Evolutionary conservation across 140 eudicot genomes (phyloP).

Genomic region (Erigeron philadelphicus): DNA sequence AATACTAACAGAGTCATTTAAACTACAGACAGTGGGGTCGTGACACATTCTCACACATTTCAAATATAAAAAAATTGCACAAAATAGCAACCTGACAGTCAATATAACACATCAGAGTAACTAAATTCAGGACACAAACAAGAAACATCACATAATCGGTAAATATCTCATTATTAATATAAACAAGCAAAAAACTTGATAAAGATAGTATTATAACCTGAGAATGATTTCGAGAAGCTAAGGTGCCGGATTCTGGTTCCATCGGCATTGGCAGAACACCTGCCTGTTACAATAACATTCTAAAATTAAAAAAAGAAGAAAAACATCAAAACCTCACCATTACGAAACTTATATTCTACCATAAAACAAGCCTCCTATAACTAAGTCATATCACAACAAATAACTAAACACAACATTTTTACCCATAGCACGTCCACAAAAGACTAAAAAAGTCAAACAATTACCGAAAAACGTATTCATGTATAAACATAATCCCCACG

Average conservation of each 20-base stretch:
- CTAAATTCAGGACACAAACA: neutral
- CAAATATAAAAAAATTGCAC: too few relatives aligned
- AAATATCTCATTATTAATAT: neutral
- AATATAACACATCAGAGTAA: neutral
- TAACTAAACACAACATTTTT: too few relatives aligned
- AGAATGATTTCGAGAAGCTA: slow-evolving; percentile 27
- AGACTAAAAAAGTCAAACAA: too few relatives aligned
- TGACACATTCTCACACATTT: neutral
- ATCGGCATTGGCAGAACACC: slow-evolving; percentile 29
- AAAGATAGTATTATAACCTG: slow-evolving; percentile 27
- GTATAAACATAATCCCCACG: too few relatives aligned
- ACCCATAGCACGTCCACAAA: too few relatives aligned
- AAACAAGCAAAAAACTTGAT: neutral
- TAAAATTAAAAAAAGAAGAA: neutral
- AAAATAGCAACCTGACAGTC: neutral
- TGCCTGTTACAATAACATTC: slow-evolving; percentile 19
- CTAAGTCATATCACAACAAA: too few relatives aligned
- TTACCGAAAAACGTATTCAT: too few relatives aligned
- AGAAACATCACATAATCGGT: neutral
- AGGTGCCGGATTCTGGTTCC: slow-evolving; percentile 38
- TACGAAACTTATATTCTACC: slow-evolving; percentile 9
- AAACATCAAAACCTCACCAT: neutral
- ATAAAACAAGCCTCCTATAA: neutral
- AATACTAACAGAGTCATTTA: neutral
- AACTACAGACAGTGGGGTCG: neutral